Evolutionary conservation across 2,329 filamentous ascomycete genomes (phyloP), one percentile per base, ranked within the genome.

Genomic region (Diaporthe eres): DNA sequence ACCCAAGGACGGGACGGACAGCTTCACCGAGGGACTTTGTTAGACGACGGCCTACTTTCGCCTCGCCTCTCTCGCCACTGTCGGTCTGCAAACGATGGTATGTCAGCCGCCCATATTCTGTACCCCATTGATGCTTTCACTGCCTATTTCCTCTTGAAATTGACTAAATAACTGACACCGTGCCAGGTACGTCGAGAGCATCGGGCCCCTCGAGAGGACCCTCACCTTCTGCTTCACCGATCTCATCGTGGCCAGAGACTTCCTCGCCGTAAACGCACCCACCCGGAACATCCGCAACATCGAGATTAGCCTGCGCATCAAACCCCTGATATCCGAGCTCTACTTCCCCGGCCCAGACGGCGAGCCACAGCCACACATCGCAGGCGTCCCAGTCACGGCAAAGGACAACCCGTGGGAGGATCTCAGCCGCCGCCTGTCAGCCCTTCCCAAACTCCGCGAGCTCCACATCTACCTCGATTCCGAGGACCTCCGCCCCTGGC

Each of bases 161-260:
- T 17, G 34, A 13, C 34, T 5, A 1, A 39, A 19, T 34, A 13
- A 39, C 72, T 72, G 12, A 77, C 74, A 25, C 25, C 6, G n/a
- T 2, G 1, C 22, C 51, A 82, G 81, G 76, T 83, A 82, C 75
- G 60, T 79, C 5, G 82, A 83, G 67, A 78, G 72, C 61, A 71
- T 80, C 25, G 76, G 77, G 1, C 77, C 79, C 10, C 74, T 83
- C 34, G 81, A 80, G 71, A 39, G 65, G 19, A 70, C 68, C 65
- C 74, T 81, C 7, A 83, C 80, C 44, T 82, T 82, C 74, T 76
- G 80, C 76, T 80, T 83, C 58, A 82, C 79, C 74, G 79, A 82
- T 67, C 78, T 77, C 42, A 37, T 55, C 51, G 72, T 77, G 0
- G 81, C 81, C 34, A 65, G 58, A 25, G 68, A 73, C 22, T 83